Base-by-base conservation (phyloP, 148 eudicot genomes). In the Cornus suecica region DNA sequence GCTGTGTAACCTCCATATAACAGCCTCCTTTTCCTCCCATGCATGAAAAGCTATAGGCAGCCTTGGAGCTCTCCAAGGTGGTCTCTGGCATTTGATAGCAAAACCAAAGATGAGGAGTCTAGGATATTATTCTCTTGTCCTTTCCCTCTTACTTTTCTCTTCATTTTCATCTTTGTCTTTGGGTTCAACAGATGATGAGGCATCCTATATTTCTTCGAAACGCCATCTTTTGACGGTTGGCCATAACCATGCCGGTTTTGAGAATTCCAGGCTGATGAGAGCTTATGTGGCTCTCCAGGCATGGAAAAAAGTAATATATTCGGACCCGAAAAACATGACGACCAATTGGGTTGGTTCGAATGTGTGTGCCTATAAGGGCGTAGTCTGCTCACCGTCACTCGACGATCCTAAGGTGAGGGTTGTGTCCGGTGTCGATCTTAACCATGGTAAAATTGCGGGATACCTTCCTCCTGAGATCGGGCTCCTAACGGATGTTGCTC, bases 361-460 rank as follows among this genome's bases (percentile, higher is more conserved):
- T 66, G 93, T 94, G 0, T 94, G 98, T 70, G 72, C 83, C 0
- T 94, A 94, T 74, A 78, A 73, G 0, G 95, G 98, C 0, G 76
- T 94, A 0, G 77, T 84, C 42, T 94, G 98, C 71, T 86, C 87
- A 1, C 74, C 76, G 10, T 87, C 97, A 1, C 72, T 84, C 0
- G 98, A 94, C 29, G 78, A 92, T n/a, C 85, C 86, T 0, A 79
- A 70, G 18, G 6, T 83, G 37, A 85, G 69, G 0, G 92, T 88
- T 16, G 97, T 94, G 3, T 91, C 98, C 0, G 94, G 93, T 1
- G 34, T 94, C 9, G 98, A 94, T 62, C 78, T 94, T 2, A 91
- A 94, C 76, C 79, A 81, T 0, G 86, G 74, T 3, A 95, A 93
- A 16, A 86, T 93, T 18, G 97, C 97, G 0, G 97, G 91, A 7